Base-by-base conservation (phyloP, 306 rosid genomes). In the Castanea mollissima region DNA sequence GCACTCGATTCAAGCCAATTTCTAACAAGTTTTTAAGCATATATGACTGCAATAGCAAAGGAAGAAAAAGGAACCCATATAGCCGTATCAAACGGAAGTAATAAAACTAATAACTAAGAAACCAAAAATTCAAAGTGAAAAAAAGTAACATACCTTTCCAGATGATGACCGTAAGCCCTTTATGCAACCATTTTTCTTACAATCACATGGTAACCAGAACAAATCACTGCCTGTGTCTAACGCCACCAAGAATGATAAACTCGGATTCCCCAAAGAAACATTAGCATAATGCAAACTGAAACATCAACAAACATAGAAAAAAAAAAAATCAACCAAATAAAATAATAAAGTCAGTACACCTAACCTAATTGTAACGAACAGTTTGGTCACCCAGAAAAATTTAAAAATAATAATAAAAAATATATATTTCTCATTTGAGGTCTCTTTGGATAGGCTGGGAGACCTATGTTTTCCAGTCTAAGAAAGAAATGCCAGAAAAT, bases 211-310 rank as follows among this genome's bases (percentile, higher is more conserved):
- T 38, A 96, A 56, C 99, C 98, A 96, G 86, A 93, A 86, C 82
- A 91, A 83, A 86, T 96, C 93, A 74, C 99, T 96, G 2, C 99
- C 99, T 1, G 99, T 96, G 81, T 96, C 99, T 79, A 96, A 87
- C 58, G 98, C 99, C 88, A 96, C 99, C 52, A 93, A 55, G 78
- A 88, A 96, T 5, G 87, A 88, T 72, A 85, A 69, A 13, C 78
- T 77, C 15, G 99, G 99, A 14, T 98, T 91, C 82, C 99, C 99
- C 55, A 96, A 89, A 21, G 97, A 89, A 52, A 96, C 82, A 82
- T 93, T 85, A 59, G 96, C 98, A 78, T 93, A 96, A 69, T 91
- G 92, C 88, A 96, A 88, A 86, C 99, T 96, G 98, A 76, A 88
- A 86, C 44, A 2, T 75, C 74, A 79, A 59, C 29, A 51, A 58